Base-by-base conservation (phyloP, 1,139 yeast species). In the Yamadazyma taylorii region DNA sequence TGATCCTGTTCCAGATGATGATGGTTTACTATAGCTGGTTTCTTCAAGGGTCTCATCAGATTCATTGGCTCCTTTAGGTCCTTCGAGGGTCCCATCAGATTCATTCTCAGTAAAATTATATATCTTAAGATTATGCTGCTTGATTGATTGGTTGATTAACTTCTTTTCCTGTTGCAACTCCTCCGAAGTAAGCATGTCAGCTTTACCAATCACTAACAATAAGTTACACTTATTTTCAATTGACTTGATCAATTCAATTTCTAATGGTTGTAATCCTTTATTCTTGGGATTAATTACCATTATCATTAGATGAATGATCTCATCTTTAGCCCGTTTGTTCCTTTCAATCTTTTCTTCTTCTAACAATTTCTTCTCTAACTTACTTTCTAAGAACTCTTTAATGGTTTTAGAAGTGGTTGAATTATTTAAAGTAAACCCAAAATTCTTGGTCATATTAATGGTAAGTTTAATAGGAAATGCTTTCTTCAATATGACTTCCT, bases 321-420 rank as follows among this genome's bases (percentile, higher is more conserved):
- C 71, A 55, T 83, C 89, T 39, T 64, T 68, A 40, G 67, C 65
- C 37, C 67, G 64, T 10, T 80, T 71, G 45, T 74, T 73, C 53
- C 89, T 69, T 43, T 74, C 66, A 33, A 82, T 78, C 47, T 80
- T 73, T 30, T 74, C 60, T 52, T 83, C 90, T 50, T 82, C 86
- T 21, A 67, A 67, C 35, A 82, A 65, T 24, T 78, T 73, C 15
- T 54, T 49, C 43, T 79, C 78, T 51, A 79, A 81, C 46, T 80
- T 80, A 24, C 60, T 60, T 52, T 79, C 81, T 44, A 83, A 60
- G 47, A 69, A 79, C 11, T 69, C 60, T 29, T 74, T 63, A 22
- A 83, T 46, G 6, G 40, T 40, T 1, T 41, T 38, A 17, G 58
- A 42, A 37, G 58, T 56, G 27, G 42, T 39, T 24, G 45, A 37